Percentiles rank a stretch among this genome's conserved stretches.
These are phyloP conservation scores for Millerozyma acaciae DNA, from an alignment of 805 yeast genomes.

Conservation along the genomic window DNA sequence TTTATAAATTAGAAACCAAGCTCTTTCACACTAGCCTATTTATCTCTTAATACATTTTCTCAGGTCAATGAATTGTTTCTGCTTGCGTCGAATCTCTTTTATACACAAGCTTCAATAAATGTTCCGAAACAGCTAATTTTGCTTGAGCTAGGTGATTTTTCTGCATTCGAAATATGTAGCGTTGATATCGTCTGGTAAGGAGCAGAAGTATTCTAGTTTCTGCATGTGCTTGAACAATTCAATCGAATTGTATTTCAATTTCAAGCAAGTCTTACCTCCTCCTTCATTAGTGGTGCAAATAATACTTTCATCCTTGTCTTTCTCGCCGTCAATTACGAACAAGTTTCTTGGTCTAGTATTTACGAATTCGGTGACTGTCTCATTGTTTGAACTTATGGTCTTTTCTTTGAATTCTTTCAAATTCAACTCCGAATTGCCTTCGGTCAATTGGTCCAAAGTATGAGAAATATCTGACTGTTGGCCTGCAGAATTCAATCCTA, in stretches of 20 bases:
- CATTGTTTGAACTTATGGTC: slow-evolving; percentile 11
- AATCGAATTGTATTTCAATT: slow-evolving; percentile 36
- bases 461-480: slow-evolving; percentile 20
- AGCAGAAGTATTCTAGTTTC: slow-evolving; percentile 45
- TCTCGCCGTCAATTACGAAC: slow-evolving; percentile 42
- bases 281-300: slow-evolving; percentile 42
- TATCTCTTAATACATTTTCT: too few species aligned
- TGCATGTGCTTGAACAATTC: slow-evolving; percentile 48
- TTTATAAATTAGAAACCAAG: too few species aligned
- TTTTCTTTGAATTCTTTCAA: slow-evolving; percentile 7
- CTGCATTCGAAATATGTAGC: slow-evolving; percentile 53
- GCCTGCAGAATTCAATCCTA: slow-evolving; percentile 13
- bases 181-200: slow-evolving; percentile 44
- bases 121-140: too few species aligned
- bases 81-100: too few species aligned
- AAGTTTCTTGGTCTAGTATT: slow-evolving; percentile 26
- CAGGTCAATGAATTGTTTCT: too few species aligned
- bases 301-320: slow-evolving; percentile 33
- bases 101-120: too few species aligned
- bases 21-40: too few species aligned
- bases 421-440: slow-evolving; percentile 8
- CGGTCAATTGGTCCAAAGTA: slow-evolving; percentile 26
- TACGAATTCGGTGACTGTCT: slow-evolving; percentile 29
- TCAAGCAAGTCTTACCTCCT: slow-evolving; percentile 48
- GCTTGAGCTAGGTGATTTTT: slow-evolving; percentile 20